Evolutionary conservation across 805 yeast species (phyloP).

Genomic region (Kuraishia hungarica): DNA sequence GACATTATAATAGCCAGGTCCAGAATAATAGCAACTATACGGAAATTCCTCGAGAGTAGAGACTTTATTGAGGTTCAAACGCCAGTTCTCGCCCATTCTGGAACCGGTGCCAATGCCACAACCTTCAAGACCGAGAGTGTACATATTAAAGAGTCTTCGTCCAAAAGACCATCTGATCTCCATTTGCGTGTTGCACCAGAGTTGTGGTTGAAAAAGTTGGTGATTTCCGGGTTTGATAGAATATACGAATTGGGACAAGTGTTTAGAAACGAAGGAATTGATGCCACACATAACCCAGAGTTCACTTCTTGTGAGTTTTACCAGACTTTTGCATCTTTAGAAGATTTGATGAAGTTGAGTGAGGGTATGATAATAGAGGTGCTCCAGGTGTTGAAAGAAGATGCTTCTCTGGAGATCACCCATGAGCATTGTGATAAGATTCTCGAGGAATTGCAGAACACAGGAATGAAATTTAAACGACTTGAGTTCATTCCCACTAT

Average conservation of each 20-base stretch:
- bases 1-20: slow-evolving; percentile 43
- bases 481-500: slow-evolving; percentile 64
- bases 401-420: slow-evolving; percentile 9
- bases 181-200: slow-evolving; percentile 90
- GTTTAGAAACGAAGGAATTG: slow-evolving; percentile 91
- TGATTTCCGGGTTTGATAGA: slow-evolving; percentile 78
- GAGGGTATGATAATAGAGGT: slow-evolving; percentile 24
- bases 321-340: slow-evolving; percentile 58
- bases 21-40: slow-evolving; percentile 41
- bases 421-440: slow-evolving; percentile 14
- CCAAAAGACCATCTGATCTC: slow-evolving; percentile 23
- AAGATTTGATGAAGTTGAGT: slow-evolving; percentile 57
- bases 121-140: slow-evolving; percentile 57
- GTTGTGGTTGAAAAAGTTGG: slow-evolving; percentile 79
- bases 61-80: slow-evolving; percentile 82
- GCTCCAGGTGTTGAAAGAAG: slow-evolving; percentile 2
- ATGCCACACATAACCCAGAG: slow-evolving; percentile 90
- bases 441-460: slow-evolving; percentile 8
- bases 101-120: slow-evolving; percentile 86
- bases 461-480: slow-evolving; percentile 21
- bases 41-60: slow-evolving; percentile 44
- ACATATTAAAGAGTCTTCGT: slow-evolving; percentile 23
- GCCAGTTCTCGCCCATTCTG: slow-evolving; percentile 62
- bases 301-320: slow-evolving; percentile 89
- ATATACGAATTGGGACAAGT: slow-evolving; percentile 81